These are phyloP conservation scores for Suillus spraguei DNA, from an alignment of 768 basidiomycete species.

Conservation along the genomic window DNA sequence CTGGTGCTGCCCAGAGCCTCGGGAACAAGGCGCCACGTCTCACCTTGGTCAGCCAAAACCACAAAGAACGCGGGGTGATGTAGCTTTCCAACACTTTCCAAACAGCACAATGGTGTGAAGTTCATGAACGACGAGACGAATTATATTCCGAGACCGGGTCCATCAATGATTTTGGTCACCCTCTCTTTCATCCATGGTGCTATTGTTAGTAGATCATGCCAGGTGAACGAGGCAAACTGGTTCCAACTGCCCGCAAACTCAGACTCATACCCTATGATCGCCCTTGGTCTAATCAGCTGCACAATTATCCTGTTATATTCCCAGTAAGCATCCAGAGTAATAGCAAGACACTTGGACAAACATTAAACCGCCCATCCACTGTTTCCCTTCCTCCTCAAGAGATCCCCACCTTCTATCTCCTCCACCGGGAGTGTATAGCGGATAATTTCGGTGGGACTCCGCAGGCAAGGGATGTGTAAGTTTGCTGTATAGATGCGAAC, in stretches of 20 bases:
- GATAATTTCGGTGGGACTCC: slow-evolving; percentile 60
- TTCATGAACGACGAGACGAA: not conserved
- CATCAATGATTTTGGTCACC: slow-evolving; percentile 65
- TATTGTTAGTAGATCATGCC: slow-evolving; percentile 68
- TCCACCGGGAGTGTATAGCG: slow-evolving; percentile 72
- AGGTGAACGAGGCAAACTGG: slow-evolving; percentile 72
- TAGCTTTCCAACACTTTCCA: not conserved
- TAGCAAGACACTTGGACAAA: slow-evolving; percentile 31
- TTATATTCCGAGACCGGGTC: slow-evolving; percentile 66
- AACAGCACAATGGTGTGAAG: not conserved
- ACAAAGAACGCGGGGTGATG: slow-evolving; percentile 14
- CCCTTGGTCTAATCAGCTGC: slow-evolving; percentile 53
- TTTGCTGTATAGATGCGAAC: slow-evolving; percentile 35
- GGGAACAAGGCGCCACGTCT: slow-evolving; percentile 30
- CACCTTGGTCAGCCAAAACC: slow-evolving; percentile 33
- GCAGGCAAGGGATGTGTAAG: slow-evolving; percentile 62
- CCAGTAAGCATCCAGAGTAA: slow-evolving; percentile 12
- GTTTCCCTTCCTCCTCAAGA: slow-evolving; percentile 57
- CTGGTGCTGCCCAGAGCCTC: slow-evolving; percentile 15
- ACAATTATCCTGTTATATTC: slow-evolving; percentile 53
- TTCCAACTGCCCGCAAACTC: slow-evolving; percentile 52
- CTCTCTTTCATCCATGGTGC: slow-evolving; percentile 80
- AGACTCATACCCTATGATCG: slow-evolving; percentile 40
- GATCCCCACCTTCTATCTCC: slow-evolving; percentile 68
- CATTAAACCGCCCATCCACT: slow-evolving; percentile 79